Evolutionary conservation across 805 yeast genomes (phyloP).

Genomic region (Tetrapisispora taiwanensis): DNA sequence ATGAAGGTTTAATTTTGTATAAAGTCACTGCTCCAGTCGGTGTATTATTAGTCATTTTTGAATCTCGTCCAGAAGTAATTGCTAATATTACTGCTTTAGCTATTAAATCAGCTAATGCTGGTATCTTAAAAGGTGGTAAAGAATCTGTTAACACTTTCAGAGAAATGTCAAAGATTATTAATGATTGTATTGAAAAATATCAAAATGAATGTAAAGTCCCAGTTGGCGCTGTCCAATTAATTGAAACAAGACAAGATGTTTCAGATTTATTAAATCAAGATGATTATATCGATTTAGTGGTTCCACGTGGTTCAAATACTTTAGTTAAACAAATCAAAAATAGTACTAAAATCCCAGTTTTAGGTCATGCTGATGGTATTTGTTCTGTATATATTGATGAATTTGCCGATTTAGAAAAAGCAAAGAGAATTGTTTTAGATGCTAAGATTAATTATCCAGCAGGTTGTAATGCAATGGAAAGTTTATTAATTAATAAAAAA

Average conservation of each 20-base stretch:
- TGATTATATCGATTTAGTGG: slow-evolving; percentile 82
- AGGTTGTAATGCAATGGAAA: slow-evolving; percentile 97
- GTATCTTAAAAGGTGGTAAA: slow-evolving; percentile 94
- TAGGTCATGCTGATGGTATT: slow-evolving; percentile 98
- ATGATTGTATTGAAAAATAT: slow-evolving; percentile 37
- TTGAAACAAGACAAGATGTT: slow-evolving; percentile 84
- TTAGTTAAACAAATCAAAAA: slow-evolving; percentile 79
- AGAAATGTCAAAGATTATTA: slow-evolving; percentile 66
- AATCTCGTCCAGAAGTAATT: slow-evolving; percentile 95
- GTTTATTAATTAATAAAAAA: slow-evolving; percentile 46
- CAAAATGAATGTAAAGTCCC: slow-evolving; percentile 60
- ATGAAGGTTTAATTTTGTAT: slow-evolving; percentile 76
- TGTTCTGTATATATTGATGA: slow-evolving; percentile 81
- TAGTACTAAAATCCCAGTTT: slow-evolving; percentile 86
- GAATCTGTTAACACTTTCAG: slow-evolving; percentile 81
- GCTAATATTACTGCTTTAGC: slow-evolving; percentile 95
- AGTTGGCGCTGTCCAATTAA: slow-evolving; percentile 68
- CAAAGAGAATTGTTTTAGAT: slow-evolving; percentile 66
- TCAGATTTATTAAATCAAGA: slow-evolving; percentile 77
- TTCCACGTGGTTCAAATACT: slow-evolving; percentile 96
- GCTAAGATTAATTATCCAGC: slow-evolving; percentile 96
- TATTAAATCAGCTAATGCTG: slow-evolving; percentile 92
- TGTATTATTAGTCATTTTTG: slow-evolving; percentile 83
- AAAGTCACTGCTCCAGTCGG: slow-evolving; percentile 93
- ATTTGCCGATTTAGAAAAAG: slow-evolving; percentile 68